A percentile compares a stretch with the other conserved stretches of the same genome.
Conservation (phyloP, 148 eudicot species). For the Rhododendron vialii region DNA sequence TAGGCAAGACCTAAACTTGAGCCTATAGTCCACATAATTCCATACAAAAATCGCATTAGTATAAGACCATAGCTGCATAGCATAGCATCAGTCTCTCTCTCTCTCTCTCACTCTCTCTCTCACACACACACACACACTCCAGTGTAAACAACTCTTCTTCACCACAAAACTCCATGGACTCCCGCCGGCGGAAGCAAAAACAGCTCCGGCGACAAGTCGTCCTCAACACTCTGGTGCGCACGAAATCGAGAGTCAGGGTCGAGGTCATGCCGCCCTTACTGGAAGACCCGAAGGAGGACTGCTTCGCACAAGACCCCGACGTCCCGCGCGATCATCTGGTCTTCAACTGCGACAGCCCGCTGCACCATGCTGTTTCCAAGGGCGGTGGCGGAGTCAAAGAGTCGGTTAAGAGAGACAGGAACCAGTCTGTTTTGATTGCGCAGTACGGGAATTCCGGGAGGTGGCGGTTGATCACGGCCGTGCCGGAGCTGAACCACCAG, state of each 20-base stretch:
- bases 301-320: neutral
- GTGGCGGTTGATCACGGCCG: conserved; percentile 61
- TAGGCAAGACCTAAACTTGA: neutral
- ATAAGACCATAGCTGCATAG: neutral
- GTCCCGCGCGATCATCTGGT: neutral
- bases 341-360: conserved; percentile 1
- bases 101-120: neutral
- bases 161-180: conserved; percentile 17
- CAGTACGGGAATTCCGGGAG: conserved; percentile 35
- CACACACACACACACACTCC: accelerated
- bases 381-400: neutral
- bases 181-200: conserved; percentile 5
- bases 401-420: neutral
- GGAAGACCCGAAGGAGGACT: neutral
- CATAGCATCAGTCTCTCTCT: neutral
- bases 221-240: conserved; percentile 21
- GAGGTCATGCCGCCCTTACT: neutral
- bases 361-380: neutral
- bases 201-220: conserved; percentile 39
- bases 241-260: conserved; percentile 22
- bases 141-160: neutral
- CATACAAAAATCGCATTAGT: neutral
- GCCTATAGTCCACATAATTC: neutral
- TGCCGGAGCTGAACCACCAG: neutral
- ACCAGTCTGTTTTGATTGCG: neutral